Evolutionary conservation across 192 early-diverging fungal species (phyloP).

Genomic region (Funneliformis mosseae): DNA sequence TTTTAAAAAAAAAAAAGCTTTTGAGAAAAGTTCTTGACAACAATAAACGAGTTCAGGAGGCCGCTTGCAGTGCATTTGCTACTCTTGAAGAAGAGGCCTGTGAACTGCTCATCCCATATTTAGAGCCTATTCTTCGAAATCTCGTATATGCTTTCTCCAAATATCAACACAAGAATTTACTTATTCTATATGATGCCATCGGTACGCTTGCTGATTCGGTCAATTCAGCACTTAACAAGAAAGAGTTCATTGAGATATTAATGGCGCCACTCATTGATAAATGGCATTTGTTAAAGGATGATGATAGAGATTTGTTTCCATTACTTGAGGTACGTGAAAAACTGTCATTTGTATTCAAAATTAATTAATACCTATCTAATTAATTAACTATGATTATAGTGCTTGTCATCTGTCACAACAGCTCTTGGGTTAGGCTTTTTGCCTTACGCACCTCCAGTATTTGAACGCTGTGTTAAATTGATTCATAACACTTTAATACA

Average conservation of each 20-base stretch:
- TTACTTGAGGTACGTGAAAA: slow-evolving; percentile 68
- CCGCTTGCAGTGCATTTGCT: slow-evolving; percentile 94
- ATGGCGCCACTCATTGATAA: slow-evolving; percentile 87
- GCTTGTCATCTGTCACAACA: slow-evolving; percentile 84
- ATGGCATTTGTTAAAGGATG: slow-evolving; percentile 80
- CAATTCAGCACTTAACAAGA: slow-evolving; percentile 77
- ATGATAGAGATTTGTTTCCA: slow-evolving; percentile 93
- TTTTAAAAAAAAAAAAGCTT: slow-evolving; percentile 37
- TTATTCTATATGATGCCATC: slow-evolving; percentile 96
- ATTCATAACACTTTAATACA: slow-evolving; percentile 80
- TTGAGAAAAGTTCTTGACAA: slow-evolving; percentile 84
- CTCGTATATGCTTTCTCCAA: slow-evolving; percentile 81
- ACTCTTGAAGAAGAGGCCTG: slow-evolving; percentile 94
- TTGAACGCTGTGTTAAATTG: slow-evolving; percentile 87
- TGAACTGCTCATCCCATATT: slow-evolving; percentile 78
- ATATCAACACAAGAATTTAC: slow-evolving; percentile 95
- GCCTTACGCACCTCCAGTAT: slow-evolving; percentile 84
- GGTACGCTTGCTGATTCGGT: slow-evolving; percentile 97
- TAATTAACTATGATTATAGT: slow-evolving; percentile 50
- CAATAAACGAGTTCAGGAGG: slow-evolving; percentile 98
- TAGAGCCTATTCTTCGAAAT: slow-evolving; percentile 84
- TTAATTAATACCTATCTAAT: neutral
- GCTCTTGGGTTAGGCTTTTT: slow-evolving; percentile 85
- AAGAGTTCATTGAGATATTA: slow-evolving; percentile 77
- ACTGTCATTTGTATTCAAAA: neutral